Evolutionary conservation across 2,329 filamentous ascomycete species (phyloP), one percentile per base, ranked within the genome.

Genomic region (Trichoderma sp.): DNA sequence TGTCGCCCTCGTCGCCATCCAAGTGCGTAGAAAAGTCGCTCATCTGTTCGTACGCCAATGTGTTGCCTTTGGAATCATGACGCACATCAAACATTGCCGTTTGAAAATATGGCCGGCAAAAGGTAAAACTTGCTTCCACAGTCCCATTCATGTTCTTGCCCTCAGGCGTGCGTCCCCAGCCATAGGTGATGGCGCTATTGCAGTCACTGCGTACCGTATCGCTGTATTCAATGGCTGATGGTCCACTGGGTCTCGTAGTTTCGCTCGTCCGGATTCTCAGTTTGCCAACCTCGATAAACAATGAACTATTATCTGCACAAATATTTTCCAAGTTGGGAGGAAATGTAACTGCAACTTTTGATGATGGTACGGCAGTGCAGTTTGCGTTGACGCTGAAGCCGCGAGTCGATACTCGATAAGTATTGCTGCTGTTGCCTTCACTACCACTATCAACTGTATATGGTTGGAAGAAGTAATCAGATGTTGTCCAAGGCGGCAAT

Each of bases 401-500:
- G 5, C 74, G 71, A 0, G 77, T 78, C 0, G 18, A 11, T 0
- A 75, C 32, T 37, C n/a, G 16, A 28, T 59, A 63, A 21, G 32
- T 68, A 28, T 21, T 39, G 26, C 32, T 54, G 32, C 30, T 59
- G 3, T 43, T 68, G 28, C 26, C 24, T n/a, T 26, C 16, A 8
- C 10, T 30, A 2, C n/a, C 21, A 28, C 46, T 54, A 16, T 46
- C 34, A 21, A 61, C 10, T 1, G 21, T 43, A 14, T 68, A 59
- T 24, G 39, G 16, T 28, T 49, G 56, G n/a, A 43, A 59, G 69
- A 55, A 88, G 14, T 79, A 80, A 0, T 79, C 71, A 0, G 75
- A 30, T 1, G 84, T 81, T 0, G 83, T 79, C 87, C 87, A 89
- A 0, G 84, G 73, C 0, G 85, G 83, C 0, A 89, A 74, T 0